Evolutionary conservation across 441 rosid species (phyloP).

Genomic region (Populus trichocarpa): DNA sequence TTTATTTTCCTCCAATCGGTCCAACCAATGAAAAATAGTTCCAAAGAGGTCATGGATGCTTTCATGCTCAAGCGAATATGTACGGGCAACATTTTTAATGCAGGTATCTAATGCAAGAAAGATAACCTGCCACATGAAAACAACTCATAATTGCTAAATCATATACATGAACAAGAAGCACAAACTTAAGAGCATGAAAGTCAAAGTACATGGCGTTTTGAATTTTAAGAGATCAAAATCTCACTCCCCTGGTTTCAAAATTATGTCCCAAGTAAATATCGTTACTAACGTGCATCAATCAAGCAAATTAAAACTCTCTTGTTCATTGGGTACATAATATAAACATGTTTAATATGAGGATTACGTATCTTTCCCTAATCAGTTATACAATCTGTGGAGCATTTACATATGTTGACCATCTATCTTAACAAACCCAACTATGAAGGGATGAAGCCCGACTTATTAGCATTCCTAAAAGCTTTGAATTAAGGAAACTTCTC

Average conservation of each 20-base stretch:
- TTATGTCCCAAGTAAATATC: not conserved
- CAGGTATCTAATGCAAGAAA: slow-evolving; percentile 53
- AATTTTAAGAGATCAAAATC: not conserved
- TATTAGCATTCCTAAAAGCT: not conserved
- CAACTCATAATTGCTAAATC: not conserved
- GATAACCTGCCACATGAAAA: slow-evolving; percentile 53
- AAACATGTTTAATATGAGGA: not conserved
- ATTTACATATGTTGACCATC: not conserved
- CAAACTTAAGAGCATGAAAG: slow-evolving; percentile 4
- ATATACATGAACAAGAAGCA: not conserved
- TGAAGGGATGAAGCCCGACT: not conserved
- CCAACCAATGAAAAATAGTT: slow-evolving; percentile 41
- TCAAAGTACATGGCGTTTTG: not conserved
- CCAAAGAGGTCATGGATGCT: slow-evolving; percentile 43
- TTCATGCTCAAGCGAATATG: slow-evolving; percentile 67
- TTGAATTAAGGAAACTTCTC: not conserved
- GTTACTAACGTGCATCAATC: not conserved
- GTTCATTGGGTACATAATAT: not conserved
- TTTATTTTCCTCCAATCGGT: slow-evolving; percentile 33
- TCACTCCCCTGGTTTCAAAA: not conserved
- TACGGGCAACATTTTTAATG: slow-evolving; percentile 45
- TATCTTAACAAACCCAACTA: not conserved
- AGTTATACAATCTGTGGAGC: not conserved
- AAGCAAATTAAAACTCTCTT: not conserved
- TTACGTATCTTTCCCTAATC: not conserved